phyloP scores from a whole-genome alignment of 2,329 filamentous ascomycete species.

The Xylariaceae sp. region DNA sequence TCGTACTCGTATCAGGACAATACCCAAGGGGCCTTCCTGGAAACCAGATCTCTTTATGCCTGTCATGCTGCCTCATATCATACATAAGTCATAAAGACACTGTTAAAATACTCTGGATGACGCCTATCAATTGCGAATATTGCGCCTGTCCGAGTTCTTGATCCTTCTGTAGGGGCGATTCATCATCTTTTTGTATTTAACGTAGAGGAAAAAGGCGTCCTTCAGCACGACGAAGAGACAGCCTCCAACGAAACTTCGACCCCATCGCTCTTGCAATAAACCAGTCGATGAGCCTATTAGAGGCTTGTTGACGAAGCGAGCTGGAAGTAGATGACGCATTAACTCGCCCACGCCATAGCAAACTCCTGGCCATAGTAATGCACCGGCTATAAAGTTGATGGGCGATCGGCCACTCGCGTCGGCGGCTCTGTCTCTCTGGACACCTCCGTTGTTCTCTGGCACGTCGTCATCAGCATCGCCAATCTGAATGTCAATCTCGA shows the following conservation, averaged over 20 bases:
- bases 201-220: conserved; percentile 66
- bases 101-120: neutral
- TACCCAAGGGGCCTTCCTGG: neutral
- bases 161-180: conserved; percentile 62
- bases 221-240: conserved; percentile 88
- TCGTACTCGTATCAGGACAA: neutral
- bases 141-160: conserved; percentile 49
- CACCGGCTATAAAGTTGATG: conserved; percentile 57
- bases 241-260: conserved; percentile 85
- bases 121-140: conserved; percentile 26
- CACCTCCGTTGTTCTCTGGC: conserved; percentile 32
- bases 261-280: conserved; percentile 85
- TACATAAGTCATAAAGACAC: conserved; percentile 13
- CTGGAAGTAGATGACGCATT: conserved; percentile 72
- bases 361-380: conserved; percentile 80
- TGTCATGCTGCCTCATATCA: conserved; percentile 12
- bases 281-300: conserved; percentile 53
- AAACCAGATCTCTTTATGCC: neutral
- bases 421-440: conserved; percentile 26
- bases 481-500: conserved; percentile 38
- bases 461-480: conserved; percentile 27
- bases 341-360: conserved; percentile 80
- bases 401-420: conserved; percentile 26
- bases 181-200: conserved; percentile 67
- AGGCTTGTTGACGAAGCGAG: conserved; percentile 65